Evolutionary conservation across 83 land plant genomes (phyloP).

Genomic region (Thuja plicata): DNA sequence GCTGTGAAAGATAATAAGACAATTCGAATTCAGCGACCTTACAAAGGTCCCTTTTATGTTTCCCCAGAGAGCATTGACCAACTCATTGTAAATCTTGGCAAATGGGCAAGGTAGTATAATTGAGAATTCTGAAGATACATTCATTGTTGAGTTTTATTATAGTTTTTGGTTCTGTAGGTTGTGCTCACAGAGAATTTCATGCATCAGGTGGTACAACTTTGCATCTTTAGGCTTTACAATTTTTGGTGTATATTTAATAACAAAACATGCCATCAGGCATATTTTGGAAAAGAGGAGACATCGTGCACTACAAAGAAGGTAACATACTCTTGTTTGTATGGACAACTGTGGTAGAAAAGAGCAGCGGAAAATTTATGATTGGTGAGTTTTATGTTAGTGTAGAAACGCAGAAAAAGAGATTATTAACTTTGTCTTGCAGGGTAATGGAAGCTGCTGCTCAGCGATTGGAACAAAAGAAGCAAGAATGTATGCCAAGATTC

Average conservation of each 20-base stretch:
- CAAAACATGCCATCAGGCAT: constrained; percentile 70
- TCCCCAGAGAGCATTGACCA: constrained; percentile 90
- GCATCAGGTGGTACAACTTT: constrained; percentile 82
- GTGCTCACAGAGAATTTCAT: neutral
- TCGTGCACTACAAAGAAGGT: constrained; percentile 84
- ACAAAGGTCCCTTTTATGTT: constrained; percentile 97
- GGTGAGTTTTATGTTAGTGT: constrained; percentile 1
- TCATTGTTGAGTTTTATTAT: constrained; percentile 2
- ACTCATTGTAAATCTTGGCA: constrained; percentile 81
- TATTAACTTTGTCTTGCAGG: constrained; percentile 31
- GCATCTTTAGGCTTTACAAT: constrained; percentile 86
- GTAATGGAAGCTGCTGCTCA: constrained; percentile 93
- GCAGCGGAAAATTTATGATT: neutral
- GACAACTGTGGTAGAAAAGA: neutral
- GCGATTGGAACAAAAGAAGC: constrained; percentile 43
- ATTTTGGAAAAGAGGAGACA: constrained; percentile 77
- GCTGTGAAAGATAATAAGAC: constrained; percentile 93
- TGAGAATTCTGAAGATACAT: neutral
- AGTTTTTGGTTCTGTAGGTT: neutral
- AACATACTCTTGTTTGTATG: neutral
- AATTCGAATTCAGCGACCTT: constrained; percentile 84
- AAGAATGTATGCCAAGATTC: constrained; percentile 40
- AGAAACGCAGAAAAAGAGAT: neutral
- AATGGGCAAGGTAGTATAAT: constrained; percentile 77
- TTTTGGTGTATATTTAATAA: constrained; percentile 76